A percentile compares a stretch with the other conserved stretches of the same genome.
Evolutionary conservation across 202 grass and related monocot species (phyloP).

Genomic region (Alloteropsis angusta): DNA sequence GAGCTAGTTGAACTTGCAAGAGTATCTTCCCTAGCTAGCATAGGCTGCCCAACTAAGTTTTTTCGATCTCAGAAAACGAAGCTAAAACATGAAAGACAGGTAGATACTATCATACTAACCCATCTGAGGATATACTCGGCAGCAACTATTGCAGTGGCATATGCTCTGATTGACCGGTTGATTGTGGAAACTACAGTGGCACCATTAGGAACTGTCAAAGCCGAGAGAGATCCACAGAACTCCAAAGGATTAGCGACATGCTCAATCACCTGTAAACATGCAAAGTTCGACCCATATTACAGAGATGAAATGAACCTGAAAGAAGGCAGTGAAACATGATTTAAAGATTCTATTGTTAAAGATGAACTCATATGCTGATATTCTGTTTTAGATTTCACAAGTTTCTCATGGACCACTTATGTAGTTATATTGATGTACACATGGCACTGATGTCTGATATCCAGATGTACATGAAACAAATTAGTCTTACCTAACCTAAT

Average conservation of each 20-base stretch:
- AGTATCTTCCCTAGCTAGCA: not conserved
- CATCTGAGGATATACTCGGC: constrained; percentile 84
- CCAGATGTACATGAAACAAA: not conserved
- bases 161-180: constrained; percentile 78
- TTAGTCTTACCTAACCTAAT: not conserved
- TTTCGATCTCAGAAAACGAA: not conserved
- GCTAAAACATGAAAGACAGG: not conserved
- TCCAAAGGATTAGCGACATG: constrained; percentile 67
- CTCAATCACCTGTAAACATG: constrained; percentile 73
- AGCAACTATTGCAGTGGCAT: constrained; percentile 64
- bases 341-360: not conserved
- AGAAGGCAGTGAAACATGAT: not conserved
- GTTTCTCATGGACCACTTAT: not conserved
- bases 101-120: constrained; percentile 32
- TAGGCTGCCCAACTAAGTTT: not conserved
- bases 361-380: not conserved
- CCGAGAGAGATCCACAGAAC: constrained; percentile 70
- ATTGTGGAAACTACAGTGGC: constrained; percentile 77
- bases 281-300: constrained; percentile 10
- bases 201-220: constrained; percentile 52
- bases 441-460: not conserved
- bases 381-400: not conserved
- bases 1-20: not conserved
- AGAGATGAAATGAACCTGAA: not conserved
- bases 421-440: not conserved